Conservation (phyloP, 2,329 filamentous ascomycete species). For the Penicillium sp. region DNA sequence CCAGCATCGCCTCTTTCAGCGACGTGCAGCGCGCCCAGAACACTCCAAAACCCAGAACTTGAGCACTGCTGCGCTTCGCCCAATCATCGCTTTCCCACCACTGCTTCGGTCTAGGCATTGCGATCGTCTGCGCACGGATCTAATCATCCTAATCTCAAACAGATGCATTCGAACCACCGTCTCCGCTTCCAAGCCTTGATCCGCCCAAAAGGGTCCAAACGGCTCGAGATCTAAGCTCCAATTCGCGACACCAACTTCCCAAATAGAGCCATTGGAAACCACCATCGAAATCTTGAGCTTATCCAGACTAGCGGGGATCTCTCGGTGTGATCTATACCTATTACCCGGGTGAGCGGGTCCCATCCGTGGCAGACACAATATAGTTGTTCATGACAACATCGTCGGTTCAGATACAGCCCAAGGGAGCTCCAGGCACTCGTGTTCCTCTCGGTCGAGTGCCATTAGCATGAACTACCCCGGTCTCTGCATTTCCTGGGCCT, state of each 20-base stretch:
- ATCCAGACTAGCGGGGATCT: constrained; percentile 12
- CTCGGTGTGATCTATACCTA: neutral
- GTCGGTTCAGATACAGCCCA: no score
- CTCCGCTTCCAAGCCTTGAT: neutral
- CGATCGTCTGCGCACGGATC: constrained; percentile 14
- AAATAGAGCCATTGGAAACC: constrained; percentile 5
- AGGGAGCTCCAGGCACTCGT: no score
- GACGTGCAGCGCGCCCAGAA: constrained; percentile 1
- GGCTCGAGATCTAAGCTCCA: neutral
- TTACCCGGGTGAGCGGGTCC: no score
- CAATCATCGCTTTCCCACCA: no score
- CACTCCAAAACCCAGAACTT: no score
- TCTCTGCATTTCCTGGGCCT: no score
- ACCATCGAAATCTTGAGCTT: constrained; percentile 25
- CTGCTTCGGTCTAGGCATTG: constrained; percentile 1
- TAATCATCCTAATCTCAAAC: constrained; percentile 7
- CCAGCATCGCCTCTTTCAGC: neutral
- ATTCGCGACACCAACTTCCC: neutral
- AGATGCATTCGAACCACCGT: neutral
- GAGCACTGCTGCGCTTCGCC: no score
- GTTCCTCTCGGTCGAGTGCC: no score
- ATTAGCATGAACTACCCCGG: no score
- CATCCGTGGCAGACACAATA: no score
- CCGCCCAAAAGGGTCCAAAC: neutral
- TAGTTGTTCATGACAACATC: no score